A percentile compares a stretch with the other conserved stretches of the same genome.
Evolutionary conservation across 2,329 filamentous ascomycete species (phyloP).

Genomic region (Penicillium sp.): DNA sequence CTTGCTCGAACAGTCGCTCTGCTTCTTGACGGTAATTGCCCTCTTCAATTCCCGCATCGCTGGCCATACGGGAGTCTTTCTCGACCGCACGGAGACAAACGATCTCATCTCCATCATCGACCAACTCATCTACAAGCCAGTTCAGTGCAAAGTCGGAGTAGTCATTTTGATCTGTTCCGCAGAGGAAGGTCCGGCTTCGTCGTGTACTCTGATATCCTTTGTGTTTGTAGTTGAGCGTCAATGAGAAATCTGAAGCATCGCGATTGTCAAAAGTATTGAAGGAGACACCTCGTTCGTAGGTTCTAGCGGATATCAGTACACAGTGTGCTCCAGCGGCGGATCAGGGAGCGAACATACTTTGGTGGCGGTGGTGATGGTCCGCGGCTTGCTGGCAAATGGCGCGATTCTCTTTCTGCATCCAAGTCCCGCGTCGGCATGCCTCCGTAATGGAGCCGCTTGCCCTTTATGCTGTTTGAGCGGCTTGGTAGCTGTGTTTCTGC

Average conservation of each 20-base stretch:
- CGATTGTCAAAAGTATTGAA: conserved; percentile 68
- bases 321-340: not conserved
- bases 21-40: conserved; percentile 72
- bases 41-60: conserved; percentile 55
- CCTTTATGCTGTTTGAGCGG: conserved; percentile 24
- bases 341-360: conserved; percentile 25
- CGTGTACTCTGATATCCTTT: conserved; percentile 76
- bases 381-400: conserved; percentile 20
- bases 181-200: conserved; percentile 80
- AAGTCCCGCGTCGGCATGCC: conserved; percentile 10
- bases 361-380: conserved; percentile 38
- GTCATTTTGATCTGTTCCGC: conserved; percentile 82
- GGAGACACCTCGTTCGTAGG: conserved; percentile 63
- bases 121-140: conserved; percentile 85
- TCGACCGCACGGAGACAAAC: conserved; percentile 85
- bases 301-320: conserved; percentile 35
- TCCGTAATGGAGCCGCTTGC: conserved; percentile 22
- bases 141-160: conserved; percentile 90
- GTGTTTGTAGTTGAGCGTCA: conserved; percentile 80
- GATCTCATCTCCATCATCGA: conserved; percentile 89
- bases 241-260: conserved; percentile 63
- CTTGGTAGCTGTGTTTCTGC: conserved; percentile 25
- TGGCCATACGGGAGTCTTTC: conserved; percentile 66
- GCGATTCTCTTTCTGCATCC: conserved; percentile 23
- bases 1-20: conserved; percentile 63